These are phyloP conservation scores for Cladosporium oxysporum DNA, from an alignment of 2,329 filamentous ascomycete species.

Conservation along the genomic window DNA sequence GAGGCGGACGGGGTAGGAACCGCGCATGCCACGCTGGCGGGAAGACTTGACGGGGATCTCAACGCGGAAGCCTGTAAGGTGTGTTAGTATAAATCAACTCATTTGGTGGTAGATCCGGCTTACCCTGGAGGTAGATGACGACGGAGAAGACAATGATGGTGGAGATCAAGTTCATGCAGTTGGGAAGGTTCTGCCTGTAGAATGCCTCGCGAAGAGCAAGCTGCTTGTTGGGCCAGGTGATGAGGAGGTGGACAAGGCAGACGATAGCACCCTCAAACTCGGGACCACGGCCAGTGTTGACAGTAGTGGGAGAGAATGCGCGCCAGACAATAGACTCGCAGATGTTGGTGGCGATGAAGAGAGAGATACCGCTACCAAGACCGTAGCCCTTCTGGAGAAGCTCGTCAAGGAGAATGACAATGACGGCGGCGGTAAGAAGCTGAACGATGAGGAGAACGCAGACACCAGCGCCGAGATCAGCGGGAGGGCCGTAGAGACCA, in stretches of 20 bases:
- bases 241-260: constrained; percentile 93
- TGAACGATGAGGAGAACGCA: constrained; percentile 98
- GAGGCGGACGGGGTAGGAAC: constrained; percentile 95
- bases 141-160: constrained; percentile 92
- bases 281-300: constrained; percentile 98
- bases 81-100: neutral
- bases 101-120: neutral
- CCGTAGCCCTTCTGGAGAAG: constrained; percentile 99
- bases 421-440: constrained; percentile 94
- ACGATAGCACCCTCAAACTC: constrained; percentile 99
- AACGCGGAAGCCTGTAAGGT: constrained; percentile 79
- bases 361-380: constrained; percentile 95
- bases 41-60: constrained; percentile 99
- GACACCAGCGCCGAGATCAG: constrained; percentile 94
- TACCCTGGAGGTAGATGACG: constrained; percentile 78
- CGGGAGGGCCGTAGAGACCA: constrained; percentile 94
- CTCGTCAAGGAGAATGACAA: constrained; percentile 98
- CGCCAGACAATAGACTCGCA: constrained; percentile 99
- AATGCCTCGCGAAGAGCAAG: constrained; percentile 97
- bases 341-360: constrained; percentile 99
- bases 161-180: constrained; percentile 97
- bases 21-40: constrained; percentile 96
- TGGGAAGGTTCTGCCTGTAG: constrained; percentile 98
- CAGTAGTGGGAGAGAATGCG: constrained; percentile 97
- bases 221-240: constrained; percentile 99